Base-by-base conservation (phyloP, 768 basidiomycete species). In the Cubamyces sp. region DNA sequence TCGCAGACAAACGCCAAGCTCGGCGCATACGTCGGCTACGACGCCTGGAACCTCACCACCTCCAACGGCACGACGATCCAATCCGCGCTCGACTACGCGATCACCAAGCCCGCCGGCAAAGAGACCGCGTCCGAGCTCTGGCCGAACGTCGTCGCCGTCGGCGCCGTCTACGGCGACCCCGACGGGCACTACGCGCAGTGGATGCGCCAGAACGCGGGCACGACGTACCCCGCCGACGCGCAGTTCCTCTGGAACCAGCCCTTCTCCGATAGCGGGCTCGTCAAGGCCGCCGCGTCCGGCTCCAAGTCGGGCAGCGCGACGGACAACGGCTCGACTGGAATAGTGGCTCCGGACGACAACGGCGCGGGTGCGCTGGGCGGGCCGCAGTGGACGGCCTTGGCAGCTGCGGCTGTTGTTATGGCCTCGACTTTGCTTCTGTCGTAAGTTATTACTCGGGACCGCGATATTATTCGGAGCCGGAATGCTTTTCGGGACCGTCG, bases 181-280 rank as follows among this genome's bases (percentile, higher is more conserved):
- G 71, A 79, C n/a, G 81, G 81, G 37, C 84, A 79, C 68, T 88
- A 88, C 67, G 75, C 79, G 1, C 57, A 71, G 11, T 87, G 76
- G 70, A 68, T 89, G 66, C 73, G 75, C 53, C 68, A 71, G 18
- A 52, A 62, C 46, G 68, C 61, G 15, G 74, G 78, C 26, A 70
- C 75, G 0, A 64, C 63, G 14, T 86, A 84, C 64, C 75, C 78
- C 18, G 65, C 64, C 12, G 77, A 84, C 62, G 78, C 80, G 26
- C 80, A 76, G 60, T 83, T 84, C 71, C 68, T 86, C 61, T 84
- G 83, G 82, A 76, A 82, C 67, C 84, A 84, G 66, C 83, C 84
- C 7, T 76, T 83, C 63, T 76, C 75, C 26, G 78, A 78, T 60
- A 66, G 60, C 39, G 69, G 70, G 28, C 63, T 64, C 48, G 69